Evolutionary conservation across 371 early-diverging fungal genomes (phyloP), one percentile per base, ranked within the genome.

Genomic region (Saksenaea vasiformis): DNA sequence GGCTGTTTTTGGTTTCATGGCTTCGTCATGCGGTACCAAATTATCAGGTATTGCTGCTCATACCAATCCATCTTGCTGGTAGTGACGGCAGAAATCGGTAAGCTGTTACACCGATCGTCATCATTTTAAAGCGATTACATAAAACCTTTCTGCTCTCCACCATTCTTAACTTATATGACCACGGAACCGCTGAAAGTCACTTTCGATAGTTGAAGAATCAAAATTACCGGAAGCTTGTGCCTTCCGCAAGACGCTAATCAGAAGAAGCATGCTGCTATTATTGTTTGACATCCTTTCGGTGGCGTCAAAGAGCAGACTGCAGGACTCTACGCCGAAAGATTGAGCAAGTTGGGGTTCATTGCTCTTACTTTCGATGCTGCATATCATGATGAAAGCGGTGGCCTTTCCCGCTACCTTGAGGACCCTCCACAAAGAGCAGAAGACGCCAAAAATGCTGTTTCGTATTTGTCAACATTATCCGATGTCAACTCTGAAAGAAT

Each of bases 241-340:
- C 31, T 31, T 31, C 31, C 31, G 7, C 31, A 31, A 31, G 36
- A 56, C 10, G 13, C 56, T 5, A 14, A 56, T 3, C 28, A 0
- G 54, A 38, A 60, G 9, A 67, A 64, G 38, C 39, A 64, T 2
- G 65, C 71, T 13, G 65, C 62, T 10, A 67, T 71, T 26, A 58
- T 67, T 14, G 39, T 54, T 17, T 4, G 58, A 13, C 71, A 71
- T 17, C 71, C 71, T 22, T 27, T 24, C 28, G 65, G 71, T 26
- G 71, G 71, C 31, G 68, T 71, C 62, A 71, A 71, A 28, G 71
- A 71, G 28, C 71, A 71, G 17, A 71, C 71, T n/a, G 65, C 62
- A 3, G 67, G 65, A 36, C 10, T 37, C 19, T 71, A 71, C 19
- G 65, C 68, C n/a, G 10, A 54, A 15, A 36, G 58, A 10, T 62